Base-by-base conservation (phyloP, 1,284 basidiomycete genomes). In the Porphyrellus sp. region DNA sequence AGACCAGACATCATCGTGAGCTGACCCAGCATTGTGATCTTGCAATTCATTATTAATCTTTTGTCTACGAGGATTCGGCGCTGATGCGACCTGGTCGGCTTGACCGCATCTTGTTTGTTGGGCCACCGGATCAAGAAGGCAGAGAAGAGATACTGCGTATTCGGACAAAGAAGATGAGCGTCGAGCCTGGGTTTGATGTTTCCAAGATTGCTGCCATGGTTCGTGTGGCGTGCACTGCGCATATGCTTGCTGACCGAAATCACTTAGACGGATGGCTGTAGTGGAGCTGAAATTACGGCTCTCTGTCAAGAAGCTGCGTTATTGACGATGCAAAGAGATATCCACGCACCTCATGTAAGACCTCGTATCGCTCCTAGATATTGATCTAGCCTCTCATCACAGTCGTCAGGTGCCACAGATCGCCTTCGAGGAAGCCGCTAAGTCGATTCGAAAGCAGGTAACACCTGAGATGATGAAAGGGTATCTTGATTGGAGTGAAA, bases 251-350 rank as follows among this genome's bases (percentile, higher is more conserved):
- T 68, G 41, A 64, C 38, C n/a, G 18, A 51, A 28, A 54, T 37
- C 23, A 41, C 15, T 28, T 8, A 98, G 94, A 90, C 93, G 4
- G 84, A 90, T 11, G 97, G 96, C 1, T 99, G 93, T 66, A 98
- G 96, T 12, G 97, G 97, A 11, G 97, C 97, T 7, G 97, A 99
- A 67, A 86, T 99, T 25, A 81, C 85, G 7, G 85, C 89, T 1
- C 80, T 99, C 45, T 98, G 95, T 67, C 97, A 99, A 73, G 96
- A 99, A 70, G 97, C 97, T 2, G 97, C 96, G 0, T 71, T 99
- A 58, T 69, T 88, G 35, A 91, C 94, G 0, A 96, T 88, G 45
- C 86, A 91, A 62, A 78, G 83, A 56, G 81, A 97, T 67, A 83
- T 98, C 23, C 70, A 91, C 54, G 86, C 91, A 5, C 77, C 82